Evolutionary conservation across 2,329 filamentous ascomycete genomes (phyloP), one percentile per base, ranked within the genome.

Genomic region (Xylariaceae sp.): DNA sequence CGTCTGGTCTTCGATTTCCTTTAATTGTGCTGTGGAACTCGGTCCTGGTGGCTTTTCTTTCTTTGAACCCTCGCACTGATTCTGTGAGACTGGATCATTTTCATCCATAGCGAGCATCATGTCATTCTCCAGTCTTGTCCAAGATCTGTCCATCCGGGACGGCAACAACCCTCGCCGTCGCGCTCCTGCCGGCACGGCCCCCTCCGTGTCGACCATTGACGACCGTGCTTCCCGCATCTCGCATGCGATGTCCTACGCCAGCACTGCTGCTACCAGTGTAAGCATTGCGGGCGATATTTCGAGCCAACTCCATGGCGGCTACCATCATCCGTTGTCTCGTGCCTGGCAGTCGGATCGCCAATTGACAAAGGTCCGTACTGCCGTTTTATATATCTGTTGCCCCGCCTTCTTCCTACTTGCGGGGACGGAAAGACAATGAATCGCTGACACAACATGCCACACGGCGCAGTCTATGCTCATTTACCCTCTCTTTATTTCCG

Each of bases 401-500:
- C 42, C 39, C 35, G 51, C 42, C 18, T 51, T 35, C 17, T 10
- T 23, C 34, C 18, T 48, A 3, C 53, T 7, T n/a, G 6, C 8
- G 17, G 3, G 30, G 6, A 42, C 3, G 17, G 11, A 35, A 3
- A 53, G 34, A 10, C 37, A 17, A 45, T 15, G 37, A 13, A n/a
- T 51, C 47, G 30, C 59, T 65, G 47, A 65, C 63, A 47, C 18
- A 13, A 39, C 50, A 30, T 44, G 9, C 55, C 2, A 35, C 69
- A 30, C 45, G 9, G 53, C 2, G 30, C 69, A 96, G 91, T 94
- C 92, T 44, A 97, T 97, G 94, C 88, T 99, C 70, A 97, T 99
- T 71, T 97, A 95, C 77, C 94, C 94, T 10, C 83, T 99, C 66
- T 99, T 99, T 79, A 85, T 99, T 65, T 96, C 94, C 70, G 94